phyloP scores from a whole-genome alignment of 352 stramenopile species.

The Globisporangium sylvaticum region DNA sequence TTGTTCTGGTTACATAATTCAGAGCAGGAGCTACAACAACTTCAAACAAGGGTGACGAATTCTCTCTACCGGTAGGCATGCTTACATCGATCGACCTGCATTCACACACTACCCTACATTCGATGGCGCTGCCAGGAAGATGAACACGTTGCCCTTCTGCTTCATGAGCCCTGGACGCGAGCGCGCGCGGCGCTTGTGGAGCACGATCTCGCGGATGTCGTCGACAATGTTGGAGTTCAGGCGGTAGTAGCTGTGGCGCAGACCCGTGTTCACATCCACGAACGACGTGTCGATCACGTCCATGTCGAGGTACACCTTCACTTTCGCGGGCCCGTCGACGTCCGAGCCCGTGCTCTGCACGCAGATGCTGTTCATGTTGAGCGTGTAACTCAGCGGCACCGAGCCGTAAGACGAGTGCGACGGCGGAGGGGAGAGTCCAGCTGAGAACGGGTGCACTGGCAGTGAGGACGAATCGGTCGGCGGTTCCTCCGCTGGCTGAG shows the following conservation, averaged over 20 bases:
- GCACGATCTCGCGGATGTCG: slow-evolving; percentile 28
- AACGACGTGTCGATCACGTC: slow-evolving; percentile 73
- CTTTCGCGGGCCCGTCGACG: slow-evolving; percentile 11
- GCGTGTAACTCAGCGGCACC: slow-evolving; percentile 17
- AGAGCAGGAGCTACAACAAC: not conserved
- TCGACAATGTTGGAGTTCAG: slow-evolving; percentile 57
- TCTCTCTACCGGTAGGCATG: not conserved
- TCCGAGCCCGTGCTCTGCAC: slow-evolving; percentile 17
- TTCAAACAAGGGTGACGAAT: not conserved
- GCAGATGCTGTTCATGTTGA: slow-evolving; percentile 19
- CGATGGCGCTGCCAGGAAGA: slow-evolving; percentile 31
- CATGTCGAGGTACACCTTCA: slow-evolving; percentile 41
- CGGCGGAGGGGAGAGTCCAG: not conserved
- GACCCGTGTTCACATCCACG: slow-evolving; percentile 52
- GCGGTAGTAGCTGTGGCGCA: slow-evolving; percentile 60
- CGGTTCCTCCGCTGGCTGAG: slow-evolving; percentile 7
- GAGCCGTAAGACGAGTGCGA: slow-evolving; percentile 17
- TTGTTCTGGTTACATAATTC: too few species aligned
- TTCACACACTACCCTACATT: slow-evolving; percentile 7
- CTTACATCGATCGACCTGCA: not conserved
- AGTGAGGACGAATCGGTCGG: not conserved
- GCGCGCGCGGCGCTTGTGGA: slow-evolving; percentile 23
- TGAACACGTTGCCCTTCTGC: slow-evolving; percentile 30
- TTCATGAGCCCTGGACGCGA: slow-evolving; percentile 24
- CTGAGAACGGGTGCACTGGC: not conserved